Percentiles rank a stretch among this genome's conserved stretches.
phyloP scores from a whole-genome alignment of 495 filamentous ascomycete genomes.

The Podospora fimiseda region DNA sequence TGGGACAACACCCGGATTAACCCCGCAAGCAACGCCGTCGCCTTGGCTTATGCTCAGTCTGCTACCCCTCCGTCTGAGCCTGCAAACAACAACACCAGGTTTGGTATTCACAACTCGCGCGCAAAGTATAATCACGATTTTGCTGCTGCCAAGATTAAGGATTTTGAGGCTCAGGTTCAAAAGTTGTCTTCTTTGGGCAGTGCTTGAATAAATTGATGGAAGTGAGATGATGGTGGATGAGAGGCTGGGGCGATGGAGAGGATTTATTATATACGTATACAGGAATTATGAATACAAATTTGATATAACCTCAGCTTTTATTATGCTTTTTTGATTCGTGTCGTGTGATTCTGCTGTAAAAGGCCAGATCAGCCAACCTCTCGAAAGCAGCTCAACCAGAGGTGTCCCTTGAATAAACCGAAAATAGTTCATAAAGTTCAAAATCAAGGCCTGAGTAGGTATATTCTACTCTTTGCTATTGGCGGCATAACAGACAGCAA shows the following conservation, averaged over 20 bases:
- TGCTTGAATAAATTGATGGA: slow-evolving; percentile 1
- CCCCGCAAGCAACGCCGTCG: slow-evolving; percentile 30
- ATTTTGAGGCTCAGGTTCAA: slow-evolving; percentile 30
- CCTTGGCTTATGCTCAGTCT: slow-evolving; percentile 36
- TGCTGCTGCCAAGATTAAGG: slow-evolving; percentile 30
- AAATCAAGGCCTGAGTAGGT: too few relatives aligned
- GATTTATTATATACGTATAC: too few relatives aligned
- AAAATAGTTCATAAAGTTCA: too few relatives aligned
- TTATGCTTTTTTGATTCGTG: too few relatives aligned
- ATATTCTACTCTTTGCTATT: too few relatives aligned
- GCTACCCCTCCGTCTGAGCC: slow-evolving; percentile 25
- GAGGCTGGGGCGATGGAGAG: not conserved
- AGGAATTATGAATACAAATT: too few relatives aligned
- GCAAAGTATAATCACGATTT: slow-evolving; percentile 34
- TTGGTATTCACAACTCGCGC: slow-evolving; percentile 36
- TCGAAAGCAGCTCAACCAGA: too few relatives aligned
- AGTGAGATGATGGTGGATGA: not conserved
- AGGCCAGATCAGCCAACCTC: too few relatives aligned
- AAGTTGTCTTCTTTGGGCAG: slow-evolving; percentile 14
- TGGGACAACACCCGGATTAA: slow-evolving; percentile 32
- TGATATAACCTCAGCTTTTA: too few relatives aligned
- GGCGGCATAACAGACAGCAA: too few relatives aligned
- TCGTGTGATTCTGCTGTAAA: too few relatives aligned
- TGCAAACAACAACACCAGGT: slow-evolving; percentile 28
- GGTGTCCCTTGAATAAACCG: too few relatives aligned